A percentile compares a stretch with the other conserved stretches of the same genome.
These are phyloP conservation scores for Aechmea fasciata DNA, from an alignment of 176 grass and related monocot genomes.

Conservation along the genomic window DNA sequence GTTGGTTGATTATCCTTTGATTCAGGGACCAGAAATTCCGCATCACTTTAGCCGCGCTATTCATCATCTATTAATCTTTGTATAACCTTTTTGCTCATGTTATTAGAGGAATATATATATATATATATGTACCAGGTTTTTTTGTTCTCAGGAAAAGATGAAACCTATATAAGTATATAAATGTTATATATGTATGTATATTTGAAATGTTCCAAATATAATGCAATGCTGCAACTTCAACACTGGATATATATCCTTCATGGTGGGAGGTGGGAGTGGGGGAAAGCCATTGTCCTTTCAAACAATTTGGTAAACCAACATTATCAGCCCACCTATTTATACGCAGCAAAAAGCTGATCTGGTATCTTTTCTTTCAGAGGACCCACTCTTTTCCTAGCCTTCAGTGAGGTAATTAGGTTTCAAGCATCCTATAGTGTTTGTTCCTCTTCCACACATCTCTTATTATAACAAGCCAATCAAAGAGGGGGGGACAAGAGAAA, in stretches of 20 bases:
- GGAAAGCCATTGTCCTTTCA: constrained; percentile 20
- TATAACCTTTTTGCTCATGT: background rate
- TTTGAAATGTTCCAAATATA: no score
- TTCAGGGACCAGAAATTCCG: background rate
- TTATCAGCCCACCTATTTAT: constrained; percentile 51
- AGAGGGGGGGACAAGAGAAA: constrained; percentile 26
- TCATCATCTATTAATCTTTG: background rate
- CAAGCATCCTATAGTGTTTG: constrained; percentile 36
- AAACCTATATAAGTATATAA: background rate
- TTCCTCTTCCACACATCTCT: constrained; percentile 3
- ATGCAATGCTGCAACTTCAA: no score
- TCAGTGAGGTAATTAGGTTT: constrained; percentile 41
- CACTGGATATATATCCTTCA: no score
- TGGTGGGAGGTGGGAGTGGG: constrained; percentile 21
- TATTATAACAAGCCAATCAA: constrained; percentile 33
- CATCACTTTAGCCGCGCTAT: background rate
- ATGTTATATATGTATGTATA: no score
- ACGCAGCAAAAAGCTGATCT: constrained; percentile 63
- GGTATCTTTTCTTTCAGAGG: constrained; percentile 45
- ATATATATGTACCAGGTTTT: background rate
- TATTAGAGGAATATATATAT: no score
- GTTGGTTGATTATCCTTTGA: background rate
- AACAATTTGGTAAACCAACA: constrained; percentile 42
- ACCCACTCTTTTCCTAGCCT: constrained; percentile 6
- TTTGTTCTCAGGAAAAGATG: background rate